phyloP scores from a whole-genome alignment of 169 alveolate genomes.

The Plasmodium coatneyi region DNA sequence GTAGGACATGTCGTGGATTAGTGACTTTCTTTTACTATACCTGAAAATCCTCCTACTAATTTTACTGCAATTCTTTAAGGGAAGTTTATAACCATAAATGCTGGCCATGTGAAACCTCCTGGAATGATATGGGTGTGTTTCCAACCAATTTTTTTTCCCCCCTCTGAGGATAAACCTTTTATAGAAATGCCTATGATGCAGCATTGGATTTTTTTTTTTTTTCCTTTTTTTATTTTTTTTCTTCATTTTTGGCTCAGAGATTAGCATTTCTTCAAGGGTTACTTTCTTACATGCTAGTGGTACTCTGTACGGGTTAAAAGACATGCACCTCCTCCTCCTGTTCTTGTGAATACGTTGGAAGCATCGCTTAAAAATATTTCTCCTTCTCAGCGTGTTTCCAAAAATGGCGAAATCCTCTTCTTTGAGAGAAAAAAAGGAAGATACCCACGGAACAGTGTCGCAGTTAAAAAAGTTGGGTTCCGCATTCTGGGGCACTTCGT shows the following conservation, averaged over 20 bases:
- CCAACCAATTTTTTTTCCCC: slow-evolving; percentile 90
- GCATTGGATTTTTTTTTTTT: background rate
- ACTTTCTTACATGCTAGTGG: slow-evolving; percentile 88
- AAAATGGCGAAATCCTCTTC: slow-evolving; percentile 27
- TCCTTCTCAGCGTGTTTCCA: slow-evolving; percentile 54
- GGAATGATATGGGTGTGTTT: slow-evolving; percentile 94
- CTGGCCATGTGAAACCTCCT: slow-evolving; percentile 92
- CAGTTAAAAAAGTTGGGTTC: slow-evolving; percentile 7
- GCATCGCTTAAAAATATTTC: slow-evolving; percentile 81
- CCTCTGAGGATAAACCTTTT: slow-evolving; percentile 79
- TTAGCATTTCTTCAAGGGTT: slow-evolving; percentile 82
- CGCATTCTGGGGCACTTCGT: background rate
- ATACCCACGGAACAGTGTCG: slow-evolving; percentile 38
- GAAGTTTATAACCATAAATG: slow-evolving; percentile 91
- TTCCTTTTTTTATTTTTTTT: slow-evolving; percentile 74
- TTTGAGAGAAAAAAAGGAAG: slow-evolving; percentile 52
- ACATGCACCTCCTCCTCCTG: slow-evolving; percentile 95
- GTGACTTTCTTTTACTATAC: slow-evolving; percentile 80
- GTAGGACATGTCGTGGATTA: slow-evolving; percentile 84
- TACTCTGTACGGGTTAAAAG: slow-evolving; percentile 94
- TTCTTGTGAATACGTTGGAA: slow-evolving; percentile 91
- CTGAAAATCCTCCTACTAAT: slow-evolving; percentile 87
- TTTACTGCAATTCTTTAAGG: slow-evolving; percentile 85
- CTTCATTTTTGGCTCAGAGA: slow-evolving; percentile 81
- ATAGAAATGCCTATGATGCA: slow-evolving; percentile 78